Conservation (phyloP, 331 rosid genomes). For the Phaseolus coccineus region DNA sequence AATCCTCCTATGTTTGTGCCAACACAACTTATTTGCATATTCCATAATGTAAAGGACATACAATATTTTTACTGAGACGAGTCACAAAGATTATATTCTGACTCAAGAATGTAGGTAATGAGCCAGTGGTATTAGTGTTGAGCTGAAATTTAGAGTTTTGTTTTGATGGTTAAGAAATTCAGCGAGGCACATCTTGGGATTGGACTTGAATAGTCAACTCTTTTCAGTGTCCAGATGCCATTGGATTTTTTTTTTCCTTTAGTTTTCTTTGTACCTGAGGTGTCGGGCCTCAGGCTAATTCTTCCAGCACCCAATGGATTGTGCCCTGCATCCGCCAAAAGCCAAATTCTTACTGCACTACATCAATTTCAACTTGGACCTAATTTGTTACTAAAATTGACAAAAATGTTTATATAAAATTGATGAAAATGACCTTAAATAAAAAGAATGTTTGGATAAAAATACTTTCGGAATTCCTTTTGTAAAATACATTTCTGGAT, state of each 20-base stretch:
- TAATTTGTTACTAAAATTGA: too few species aligned
- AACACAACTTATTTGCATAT: neutral
- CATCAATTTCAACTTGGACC: too few species aligned
- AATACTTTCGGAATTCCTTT: too few species aligned
- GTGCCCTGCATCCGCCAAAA: too few species aligned
- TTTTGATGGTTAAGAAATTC: neutral
- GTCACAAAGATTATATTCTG: neutral
- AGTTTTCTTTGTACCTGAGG: neutral
- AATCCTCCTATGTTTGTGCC: too few species aligned
- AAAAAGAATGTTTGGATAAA: too few species aligned
- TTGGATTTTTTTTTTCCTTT: neutral
- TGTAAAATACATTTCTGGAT: too few species aligned
- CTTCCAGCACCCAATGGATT: too few species aligned
- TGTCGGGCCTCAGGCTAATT: too few species aligned
- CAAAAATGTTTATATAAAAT: too few species aligned
- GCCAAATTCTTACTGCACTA: too few species aligned
- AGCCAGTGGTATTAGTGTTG: neutral
- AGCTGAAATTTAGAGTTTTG: neutral
- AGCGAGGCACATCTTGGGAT: neutral
- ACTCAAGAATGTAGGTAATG: neutral
- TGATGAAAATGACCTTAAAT: too few species aligned
- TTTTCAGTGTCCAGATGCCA: neutral
- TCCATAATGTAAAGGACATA: neutral
- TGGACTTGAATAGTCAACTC: neutral
- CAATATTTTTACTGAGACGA: neutral